phyloP scores from a whole-genome alignment of 192 early-diverging fungal species.

The Allomyces arbusculus region DNA sequence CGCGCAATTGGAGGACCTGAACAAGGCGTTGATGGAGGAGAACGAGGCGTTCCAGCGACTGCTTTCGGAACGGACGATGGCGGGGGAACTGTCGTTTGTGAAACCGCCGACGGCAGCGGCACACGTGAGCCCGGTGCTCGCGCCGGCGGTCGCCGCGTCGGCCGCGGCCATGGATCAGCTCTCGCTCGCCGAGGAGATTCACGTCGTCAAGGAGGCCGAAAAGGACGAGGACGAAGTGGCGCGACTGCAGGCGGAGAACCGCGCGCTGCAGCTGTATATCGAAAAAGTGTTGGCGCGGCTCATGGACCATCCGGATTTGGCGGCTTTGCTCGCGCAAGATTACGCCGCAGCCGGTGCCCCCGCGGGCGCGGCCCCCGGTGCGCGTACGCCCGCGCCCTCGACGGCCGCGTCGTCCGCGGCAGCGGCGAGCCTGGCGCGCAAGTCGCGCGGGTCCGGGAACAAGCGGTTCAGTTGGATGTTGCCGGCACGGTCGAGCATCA shows the following conservation, averaged over 20 bases:
- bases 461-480: no score
- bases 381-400: no score
- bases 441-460: no score
- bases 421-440: no score
- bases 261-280: slow-evolving; percentile 46
- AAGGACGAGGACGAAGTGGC: background rate
- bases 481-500: no score
- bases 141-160: no score
- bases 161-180: no score
- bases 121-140: no score
- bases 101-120: no score
- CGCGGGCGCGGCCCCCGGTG: background rate
- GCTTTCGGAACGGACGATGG: slow-evolving; percentile 59
- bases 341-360: background rate
- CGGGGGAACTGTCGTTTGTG: slow-evolving; percentile 41
- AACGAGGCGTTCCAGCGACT: slow-evolving; percentile 63
- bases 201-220: background rate
- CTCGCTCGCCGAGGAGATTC: background rate
- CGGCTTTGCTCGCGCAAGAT: slow-evolving; percentile 20
- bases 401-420: no score
- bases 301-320: slow-evolving; percentile 30
- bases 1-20: slow-evolving; percentile 39
- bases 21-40: slow-evolving; percentile 50
- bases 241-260: slow-evolving; percentile 1
- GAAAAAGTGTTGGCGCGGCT: slow-evolving; percentile 57